Evolutionary conservation across 345 rosid species (phyloP), one percentile per base, ranked within the genome.

Genomic region (Camelina hispida): DNA sequence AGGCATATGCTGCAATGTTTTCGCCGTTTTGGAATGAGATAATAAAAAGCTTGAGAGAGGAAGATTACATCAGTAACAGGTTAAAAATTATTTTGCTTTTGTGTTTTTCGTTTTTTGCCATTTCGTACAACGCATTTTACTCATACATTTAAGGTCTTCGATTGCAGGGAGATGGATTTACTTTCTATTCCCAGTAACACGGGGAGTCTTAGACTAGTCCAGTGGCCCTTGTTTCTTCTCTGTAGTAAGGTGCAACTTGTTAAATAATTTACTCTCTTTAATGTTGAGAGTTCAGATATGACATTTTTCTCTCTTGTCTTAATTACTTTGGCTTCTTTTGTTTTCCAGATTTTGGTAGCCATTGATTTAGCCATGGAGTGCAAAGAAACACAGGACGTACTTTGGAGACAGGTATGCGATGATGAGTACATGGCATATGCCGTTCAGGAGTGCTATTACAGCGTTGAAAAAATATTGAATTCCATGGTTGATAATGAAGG

Each of bases 1-100:
- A 90, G 82, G 84, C 84, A 30, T 72, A 85, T 86, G 99, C 98
- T 11, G 89, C 96, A 37, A 73, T 88, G 78, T 95, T 95, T 90
- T 87, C 97, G 79, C 99, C 99, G 9, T 95, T 95, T 80, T 95
- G 99, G 99, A 95, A 95, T 81, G 99, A 95, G 80, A 95, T 92
- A 71, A 89, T 95, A 64, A 92, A 87, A 79, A 87, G 97, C 80
- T 82, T 95, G 80, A 92, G 99, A 46, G 99, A 95, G 84, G 99
- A 95, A 78, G 99, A 95, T 85, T 95, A 80, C 64, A 85, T 95
- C 63, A 89, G 96, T 81, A 89, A 95, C 72, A 90, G 99, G 99
- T 90, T 77, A 48, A 55, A 47, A 14, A 22, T 14, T 55, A 32
- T 69, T 51, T 46, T 73, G 54, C 50, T 81, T 73, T 30, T 3